A percentile compares a stretch with the other conserved stretches of the same genome.
These are phyloP conservation scores for Vishniacozyma victoriae DNA, from an alignment of 768 basidiomycete species.

Conservation along the genomic window DNA sequence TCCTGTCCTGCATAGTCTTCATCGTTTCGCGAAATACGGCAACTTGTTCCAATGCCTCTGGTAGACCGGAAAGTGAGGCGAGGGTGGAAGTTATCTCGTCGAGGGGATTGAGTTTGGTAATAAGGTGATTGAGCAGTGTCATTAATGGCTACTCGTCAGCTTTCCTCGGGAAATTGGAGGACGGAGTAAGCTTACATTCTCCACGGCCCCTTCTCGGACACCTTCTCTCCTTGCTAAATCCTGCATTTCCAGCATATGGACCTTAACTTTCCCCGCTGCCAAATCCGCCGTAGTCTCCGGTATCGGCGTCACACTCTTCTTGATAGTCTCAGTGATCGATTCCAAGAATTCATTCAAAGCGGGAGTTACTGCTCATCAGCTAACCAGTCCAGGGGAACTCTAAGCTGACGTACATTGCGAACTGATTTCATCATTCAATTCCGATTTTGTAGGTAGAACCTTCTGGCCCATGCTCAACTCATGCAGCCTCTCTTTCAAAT, in stretches of 20 bases:
- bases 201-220: not conserved
- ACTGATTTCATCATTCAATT: constrained; percentile 24
- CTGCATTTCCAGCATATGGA: constrained; percentile 4
- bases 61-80: constrained; percentile 5
- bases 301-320: not conserved
- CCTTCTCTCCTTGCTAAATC: constrained; percentile 4
- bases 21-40: constrained; percentile 5
- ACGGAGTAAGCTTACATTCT: constrained; percentile 2
- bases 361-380: constrained; percentile 17
- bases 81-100: constrained; percentile 3
- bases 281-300: constrained; percentile 1
- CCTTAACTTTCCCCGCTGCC: not conserved
- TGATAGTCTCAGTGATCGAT: constrained; percentile 3
- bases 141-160: constrained; percentile 10
- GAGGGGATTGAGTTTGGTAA: constrained; percentile 8
- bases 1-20: too few species aligned
- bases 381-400: not conserved
- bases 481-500: constrained; percentile 25
- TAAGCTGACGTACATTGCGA: constrained; percentile 12
- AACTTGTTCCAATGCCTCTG: constrained; percentile 10
- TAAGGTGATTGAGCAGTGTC: constrained; percentile 14
- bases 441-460: constrained; percentile 22
- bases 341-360: constrained; percentile 12
- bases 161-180: not conserved
- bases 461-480: constrained; percentile 23